Evolutionary conservation across 805 yeast species (phyloP).

Genomic region (Scheffersomyces spartinae): DNA sequence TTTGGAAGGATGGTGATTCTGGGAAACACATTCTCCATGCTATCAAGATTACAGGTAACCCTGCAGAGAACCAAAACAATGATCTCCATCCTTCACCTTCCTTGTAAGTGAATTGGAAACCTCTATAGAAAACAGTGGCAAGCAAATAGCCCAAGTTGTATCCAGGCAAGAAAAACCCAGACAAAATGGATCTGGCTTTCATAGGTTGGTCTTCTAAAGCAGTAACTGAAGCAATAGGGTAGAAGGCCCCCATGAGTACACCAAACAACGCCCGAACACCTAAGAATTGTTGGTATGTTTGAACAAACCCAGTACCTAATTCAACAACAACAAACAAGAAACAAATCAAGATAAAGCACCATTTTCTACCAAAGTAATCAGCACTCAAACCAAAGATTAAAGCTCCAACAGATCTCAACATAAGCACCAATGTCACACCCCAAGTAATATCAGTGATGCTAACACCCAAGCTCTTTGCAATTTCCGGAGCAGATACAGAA

Average conservation of each 20-base stretch:
- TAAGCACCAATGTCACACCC: slow-evolving; percentile 63
- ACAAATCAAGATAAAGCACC: slow-evolving; percentile 48
- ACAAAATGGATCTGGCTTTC: slow-evolving; percentile 46
- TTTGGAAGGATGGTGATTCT: slow-evolving; percentile 44
- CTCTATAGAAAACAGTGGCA: slow-evolving; percentile 55
- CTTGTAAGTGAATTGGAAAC: slow-evolving; percentile 31
- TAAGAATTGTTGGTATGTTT: slow-evolving; percentile 45
- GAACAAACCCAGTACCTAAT: slow-evolving; percentile 55
- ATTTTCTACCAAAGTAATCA: slow-evolving; percentile 57
- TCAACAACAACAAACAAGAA: slow-evolving; percentile 42
- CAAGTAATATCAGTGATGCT: slow-evolving; percentile 45
- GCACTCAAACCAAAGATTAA: slow-evolving; percentile 49
- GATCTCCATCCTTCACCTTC: slow-evolving; percentile 54
- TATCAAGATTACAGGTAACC: slow-evolving; percentile 48
- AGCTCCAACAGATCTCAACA: slow-evolving; percentile 67
- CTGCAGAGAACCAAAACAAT: slow-evolving; percentile 65
- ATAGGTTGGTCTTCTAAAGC: slow-evolving; percentile 57
- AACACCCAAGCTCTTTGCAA: slow-evolving; percentile 37
- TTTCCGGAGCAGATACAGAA: slow-evolving; percentile 38
- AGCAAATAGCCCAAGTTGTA: slow-evolving; percentile 59
- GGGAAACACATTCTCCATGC: slow-evolving; percentile 47
- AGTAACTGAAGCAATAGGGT: slow-evolving; percentile 53
- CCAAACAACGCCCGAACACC: slow-evolving; percentile 59
- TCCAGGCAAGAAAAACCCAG: slow-evolving; percentile 47
- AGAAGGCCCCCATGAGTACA: slow-evolving; percentile 61